phyloP scores from a whole-genome alignment of 2,329 filamentous ascomycete species.

The Talaromyces sp. region DNA sequence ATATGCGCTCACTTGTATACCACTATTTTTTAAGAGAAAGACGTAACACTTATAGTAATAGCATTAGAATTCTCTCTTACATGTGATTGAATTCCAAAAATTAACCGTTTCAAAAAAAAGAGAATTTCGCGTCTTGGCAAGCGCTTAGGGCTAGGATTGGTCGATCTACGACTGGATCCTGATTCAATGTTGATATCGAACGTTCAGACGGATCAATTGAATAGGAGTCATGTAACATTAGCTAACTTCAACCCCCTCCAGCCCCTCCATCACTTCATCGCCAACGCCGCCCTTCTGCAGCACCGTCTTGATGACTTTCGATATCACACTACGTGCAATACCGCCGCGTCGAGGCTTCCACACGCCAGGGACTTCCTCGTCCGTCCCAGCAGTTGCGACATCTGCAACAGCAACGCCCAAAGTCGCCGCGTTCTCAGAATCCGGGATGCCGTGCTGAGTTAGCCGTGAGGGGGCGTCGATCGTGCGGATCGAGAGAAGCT shows the following conservation, averaged over 20 bases:
- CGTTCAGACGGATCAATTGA: too few species aligned
- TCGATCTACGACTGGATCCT: too few species aligned
- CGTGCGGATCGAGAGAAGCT: slow-evolving; percentile 63
- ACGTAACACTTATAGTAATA: too few species aligned
- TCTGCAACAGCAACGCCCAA: slow-evolving; percentile 36
- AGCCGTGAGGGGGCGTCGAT: slow-evolving; percentile 69
- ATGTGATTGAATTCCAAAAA: too few species aligned
- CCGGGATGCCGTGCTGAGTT: slow-evolving; percentile 64
- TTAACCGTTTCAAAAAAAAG: too few species aligned
- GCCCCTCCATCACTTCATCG: slow-evolving; percentile 75
- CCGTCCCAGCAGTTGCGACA: slow-evolving; percentile 41
- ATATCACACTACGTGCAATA: slow-evolving; percentile 66
- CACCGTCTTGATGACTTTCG: slow-evolving; percentile 69
- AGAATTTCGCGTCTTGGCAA: too few species aligned
- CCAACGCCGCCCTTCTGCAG: slow-evolving; percentile 73
- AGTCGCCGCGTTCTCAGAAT: slow-evolving; percentile 55
- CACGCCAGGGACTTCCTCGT: slow-evolving; percentile 59
- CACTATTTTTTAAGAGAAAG: too few species aligned
- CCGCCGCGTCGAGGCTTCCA: slow-evolving; percentile 85
- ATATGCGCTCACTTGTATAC: too few species aligned
- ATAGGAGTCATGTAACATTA: slow-evolving; percentile 27
- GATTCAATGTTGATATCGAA: too few species aligned
- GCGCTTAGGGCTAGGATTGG: too few species aligned
- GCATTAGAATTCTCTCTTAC: too few species aligned
- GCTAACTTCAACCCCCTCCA: slow-evolving; percentile 63